A percentile compares a stretch with the other conserved stretches of the same genome.
These are phyloP conservation scores for Pyrenophora seminiperda DNA, from an alignment of 2,329 filamentous ascomycete species.

Conservation along the genomic window DNA sequence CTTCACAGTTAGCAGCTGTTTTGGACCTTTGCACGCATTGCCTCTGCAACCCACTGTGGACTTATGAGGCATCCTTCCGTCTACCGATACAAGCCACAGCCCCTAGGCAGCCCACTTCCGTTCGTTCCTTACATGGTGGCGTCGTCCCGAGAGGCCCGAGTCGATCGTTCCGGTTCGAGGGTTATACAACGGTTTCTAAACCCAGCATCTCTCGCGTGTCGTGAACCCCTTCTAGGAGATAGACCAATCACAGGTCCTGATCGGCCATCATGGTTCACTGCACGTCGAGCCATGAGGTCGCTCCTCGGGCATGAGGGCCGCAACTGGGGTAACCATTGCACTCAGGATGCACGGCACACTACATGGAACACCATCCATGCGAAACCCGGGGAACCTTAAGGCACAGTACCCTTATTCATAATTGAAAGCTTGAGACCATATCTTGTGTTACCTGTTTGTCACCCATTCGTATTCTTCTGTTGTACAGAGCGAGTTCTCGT, in stretches of 20 bases:
- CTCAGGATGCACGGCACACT: conserved; percentile 20
- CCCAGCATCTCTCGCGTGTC: conserved; percentile 6
- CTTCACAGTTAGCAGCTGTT: conserved; percentile 8
- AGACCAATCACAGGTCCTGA: conserved; percentile 4
- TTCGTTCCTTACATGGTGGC: conserved; percentile 6
- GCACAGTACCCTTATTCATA: conserved; percentile 15
- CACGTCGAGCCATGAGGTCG: conserved; percentile 11
- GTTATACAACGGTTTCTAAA: conserved; percentile 17
- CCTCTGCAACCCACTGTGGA: conserved; percentile 3
- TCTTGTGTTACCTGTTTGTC: conserved; percentile 14
- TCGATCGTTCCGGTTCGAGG: conserved; percentile 10
- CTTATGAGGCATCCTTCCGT: conserved; percentile 5
- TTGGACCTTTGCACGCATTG: conserved; percentile 10
- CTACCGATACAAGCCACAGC: conserved; percentile 10
- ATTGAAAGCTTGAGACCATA: conserved; percentile 8
- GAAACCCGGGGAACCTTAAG: conserved; percentile 30
- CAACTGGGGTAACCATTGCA: conserved; percentile 12
- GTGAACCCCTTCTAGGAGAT: not conserved
- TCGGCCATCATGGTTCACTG: conserved; percentile 3
- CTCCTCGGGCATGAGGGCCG: conserved; percentile 18
- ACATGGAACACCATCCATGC: conserved; percentile 19
- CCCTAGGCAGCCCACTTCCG: not conserved
- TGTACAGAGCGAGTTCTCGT: conserved; percentile 5
- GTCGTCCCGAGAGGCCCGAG: conserved; percentile 3
- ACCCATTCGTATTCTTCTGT: conserved; percentile 8